Percentiles rank a stretch among this genome's conserved stretches.
Evolutionary conservation across 2,329 filamentous ascomycete species (phyloP).

Genomic region (Fusarium albidum): DNA sequence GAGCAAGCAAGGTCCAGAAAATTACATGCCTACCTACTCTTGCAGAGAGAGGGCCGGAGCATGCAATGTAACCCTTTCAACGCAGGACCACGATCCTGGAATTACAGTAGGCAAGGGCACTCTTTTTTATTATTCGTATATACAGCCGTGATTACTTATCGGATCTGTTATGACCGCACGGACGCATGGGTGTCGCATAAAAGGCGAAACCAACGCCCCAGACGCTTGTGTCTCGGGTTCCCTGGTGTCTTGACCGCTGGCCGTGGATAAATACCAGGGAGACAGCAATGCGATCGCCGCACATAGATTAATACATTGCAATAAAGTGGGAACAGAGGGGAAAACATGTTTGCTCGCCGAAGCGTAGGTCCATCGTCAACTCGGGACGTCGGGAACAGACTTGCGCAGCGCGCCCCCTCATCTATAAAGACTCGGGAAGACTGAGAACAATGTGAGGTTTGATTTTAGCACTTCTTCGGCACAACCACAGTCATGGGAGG

Average conservation of each 20-base stretch:
- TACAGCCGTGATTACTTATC: constrained; percentile 2
- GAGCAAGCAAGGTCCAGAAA: constrained; percentile 2
- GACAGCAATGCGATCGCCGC: constrained; percentile 13
- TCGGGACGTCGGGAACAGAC: constrained; percentile 21
- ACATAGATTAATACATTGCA: constrained; percentile 17
- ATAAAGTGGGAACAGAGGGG: background rate
- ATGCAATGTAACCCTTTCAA: constrained; percentile 32
- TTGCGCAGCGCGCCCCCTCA: constrained; percentile 39
- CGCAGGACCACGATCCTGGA: constrained; percentile 10
- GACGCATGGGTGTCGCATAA: constrained; percentile 6
- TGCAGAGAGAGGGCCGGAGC: constrained; percentile 16
- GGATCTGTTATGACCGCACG: constrained; percentile 18
- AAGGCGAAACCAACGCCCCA: constrained; percentile 20
- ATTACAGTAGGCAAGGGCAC: too few species aligned
- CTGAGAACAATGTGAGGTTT: constrained; percentile 48
- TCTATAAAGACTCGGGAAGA: constrained; percentile 36
- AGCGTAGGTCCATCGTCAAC: constrained; percentile 20
- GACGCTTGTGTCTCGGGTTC: constrained; percentile 9
- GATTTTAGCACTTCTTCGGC: constrained; percentile 99
- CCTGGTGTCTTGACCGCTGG: constrained; percentile 2
- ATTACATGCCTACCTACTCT: too few species aligned
- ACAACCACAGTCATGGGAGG: constrained; percentile 87
- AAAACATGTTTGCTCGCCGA: constrained; percentile 43
- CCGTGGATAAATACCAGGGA: constrained; percentile 7
- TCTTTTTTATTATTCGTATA: too few species aligned